Base-by-base conservation (phyloP, 116 monocot species). In the Papilionanthe hybrid region DNA sequence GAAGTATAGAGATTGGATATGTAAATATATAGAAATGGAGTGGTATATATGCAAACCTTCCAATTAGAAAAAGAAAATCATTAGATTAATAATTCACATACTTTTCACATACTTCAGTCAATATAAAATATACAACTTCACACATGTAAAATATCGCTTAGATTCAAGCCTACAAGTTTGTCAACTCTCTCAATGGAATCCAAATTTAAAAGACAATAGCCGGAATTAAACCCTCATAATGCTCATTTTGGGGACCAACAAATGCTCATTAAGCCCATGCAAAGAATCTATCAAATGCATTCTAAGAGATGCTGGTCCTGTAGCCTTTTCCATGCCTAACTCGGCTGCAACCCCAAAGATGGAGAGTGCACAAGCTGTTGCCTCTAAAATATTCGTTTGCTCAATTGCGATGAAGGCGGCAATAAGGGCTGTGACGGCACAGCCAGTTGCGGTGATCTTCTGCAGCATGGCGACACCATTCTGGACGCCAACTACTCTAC, bases 361-460 rank as follows among this genome's bases (percentile, higher is more conserved):
- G 23, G 92, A 86, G 5, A 97, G 85, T 44, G 94, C 97, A 48
- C 92, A 94, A 0, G 86, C 85, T 5, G 92, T 85, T 55, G 92
- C 97, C 78, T 88, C 88, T 5, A 97, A 57, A 9, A 89, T 66
- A 32, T 81, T 78, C 9, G 79, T 81, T 5, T 90, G 92, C 47
- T 89, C 83, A 18, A 91, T 84, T 0, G 97, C 89, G 56, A 92
- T 87, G 74, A 94, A 97, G 65, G 94, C 94, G 5, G 96, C 83
- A 41, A 94, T 89, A 17, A 96, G 89, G 2, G 96, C 96, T 6
- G 94, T 94, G 65, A 92, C 94, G 0, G 94, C 89, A 74, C 96
- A 96, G 9, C 96, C 96, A 6, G 90, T 94, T 13, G 92, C 97
- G 0, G 97, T 97, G 65, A 94, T 92, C 80, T 91, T 94, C 83